Evolutionary conservation across 148 eudicot genomes (phyloP).

Genomic region (Nepenthes gracilis): DNA sequence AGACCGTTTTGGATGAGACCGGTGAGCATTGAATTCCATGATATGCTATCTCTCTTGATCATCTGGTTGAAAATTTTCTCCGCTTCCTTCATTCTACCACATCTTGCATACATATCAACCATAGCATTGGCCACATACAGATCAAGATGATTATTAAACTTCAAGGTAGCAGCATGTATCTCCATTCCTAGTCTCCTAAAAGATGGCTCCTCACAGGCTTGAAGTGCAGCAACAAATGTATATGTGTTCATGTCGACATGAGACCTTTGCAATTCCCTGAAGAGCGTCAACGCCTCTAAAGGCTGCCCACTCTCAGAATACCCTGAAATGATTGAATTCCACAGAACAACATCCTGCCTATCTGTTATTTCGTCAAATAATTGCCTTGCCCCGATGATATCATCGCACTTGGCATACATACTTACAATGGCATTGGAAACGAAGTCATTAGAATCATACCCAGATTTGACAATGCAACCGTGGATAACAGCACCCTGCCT

Average conservation of each 20-base stretch:
- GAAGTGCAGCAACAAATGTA: slow-evolving; percentile 58
- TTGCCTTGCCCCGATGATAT: slow-evolving; percentile 23
- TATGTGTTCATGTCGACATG: slow-evolving; percentile 54
- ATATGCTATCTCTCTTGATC: slow-evolving; percentile 43
- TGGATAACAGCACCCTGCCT: slow-evolving; percentile 51
- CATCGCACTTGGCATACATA: slow-evolving; percentile 60
- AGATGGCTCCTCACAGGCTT: slow-evolving; percentile 43
- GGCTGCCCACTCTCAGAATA: slow-evolving; percentile 30
- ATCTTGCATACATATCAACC: slow-evolving; percentile 62
- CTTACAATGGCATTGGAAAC: slow-evolving; percentile 62
- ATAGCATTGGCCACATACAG: slow-evolving; percentile 69
- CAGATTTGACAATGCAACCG: slow-evolving; percentile 44
- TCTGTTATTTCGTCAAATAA: slow-evolving; percentile 39
- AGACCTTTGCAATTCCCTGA: slow-evolving; percentile 43
- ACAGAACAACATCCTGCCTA: slow-evolving; percentile 54
- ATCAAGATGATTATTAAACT: slow-evolving; percentile 32
- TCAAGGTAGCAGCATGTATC: slow-evolving; percentile 54
- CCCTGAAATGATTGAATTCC: slow-evolving; percentile 75
- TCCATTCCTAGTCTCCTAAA: slow-evolving; percentile 40
- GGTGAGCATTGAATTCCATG: slow-evolving; percentile 76
- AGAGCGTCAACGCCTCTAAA: slow-evolving; percentile 37
- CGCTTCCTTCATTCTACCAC: slow-evolving; percentile 59
- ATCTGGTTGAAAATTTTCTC: slow-evolving; percentile 28
- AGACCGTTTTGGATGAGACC: slow-evolving; percentile 62
- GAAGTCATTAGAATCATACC: slow-evolving; percentile 45